Evolutionary conservation across 108 stramenopile genomes (phyloP).

Genomic region (Nitzschia palea): DNA sequence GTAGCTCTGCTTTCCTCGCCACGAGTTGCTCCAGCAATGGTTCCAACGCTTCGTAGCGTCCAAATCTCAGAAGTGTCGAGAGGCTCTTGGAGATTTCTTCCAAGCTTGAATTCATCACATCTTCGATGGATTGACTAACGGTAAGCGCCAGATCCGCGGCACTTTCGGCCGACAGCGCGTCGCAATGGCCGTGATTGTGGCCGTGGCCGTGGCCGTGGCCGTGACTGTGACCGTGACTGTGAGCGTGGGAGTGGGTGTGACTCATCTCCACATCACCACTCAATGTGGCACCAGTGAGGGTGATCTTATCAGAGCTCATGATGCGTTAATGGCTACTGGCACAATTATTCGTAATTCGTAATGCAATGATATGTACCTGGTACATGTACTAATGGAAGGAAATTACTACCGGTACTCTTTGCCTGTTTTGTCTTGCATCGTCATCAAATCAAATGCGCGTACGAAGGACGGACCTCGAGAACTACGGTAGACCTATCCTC

Average conservation of each 20-base stretch:
- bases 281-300: constrained; percentile 71
- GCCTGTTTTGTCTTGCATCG: no score
- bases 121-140: neutral
- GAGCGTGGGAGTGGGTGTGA: constrained; percentile 16
- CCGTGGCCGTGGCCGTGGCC: constrained; percentile 14
- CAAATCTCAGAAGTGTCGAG: constrained; percentile 24
- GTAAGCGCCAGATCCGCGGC: neutral
- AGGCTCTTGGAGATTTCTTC: constrained; percentile 13
- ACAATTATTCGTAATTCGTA: no score
- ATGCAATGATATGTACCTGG: no score
- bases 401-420: no score
- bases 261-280: constrained; percentile 11
- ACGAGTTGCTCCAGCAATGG: constrained; percentile 40
- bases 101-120: neutral
- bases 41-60: constrained; percentile 44
- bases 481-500: no score
- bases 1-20: constrained; percentile 17
- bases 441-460: no score
- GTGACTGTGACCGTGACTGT: constrained; percentile 31
- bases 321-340: no score
- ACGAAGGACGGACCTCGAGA: no score
- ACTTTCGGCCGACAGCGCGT: neutral
- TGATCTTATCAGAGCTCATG: constrained; percentile 52
- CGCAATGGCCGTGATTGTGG: constrained; percentile 16
- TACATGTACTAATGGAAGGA: no score